phyloP scores from a whole-genome alignment of 2,329 filamentous ascomycete species.

The Penicillium sp. region DNA sequence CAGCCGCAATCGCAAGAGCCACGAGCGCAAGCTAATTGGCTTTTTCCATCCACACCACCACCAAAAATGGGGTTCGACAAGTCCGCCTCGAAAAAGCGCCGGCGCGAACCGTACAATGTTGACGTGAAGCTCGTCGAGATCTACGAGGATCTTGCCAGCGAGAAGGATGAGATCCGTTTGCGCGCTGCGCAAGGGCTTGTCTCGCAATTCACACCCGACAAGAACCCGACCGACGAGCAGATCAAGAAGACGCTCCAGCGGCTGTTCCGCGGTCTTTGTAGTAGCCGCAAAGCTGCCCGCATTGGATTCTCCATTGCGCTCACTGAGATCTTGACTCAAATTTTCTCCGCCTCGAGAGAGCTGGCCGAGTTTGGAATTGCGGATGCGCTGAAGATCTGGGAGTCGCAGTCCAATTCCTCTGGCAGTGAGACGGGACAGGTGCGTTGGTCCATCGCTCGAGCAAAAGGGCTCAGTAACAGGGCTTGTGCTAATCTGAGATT shows the following conservation, averaged over 20 bases:
- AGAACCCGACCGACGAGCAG: slow-evolving; percentile 43
- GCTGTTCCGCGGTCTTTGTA: slow-evolving; percentile 85
- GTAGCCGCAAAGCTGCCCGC: slow-evolving; percentile 83
- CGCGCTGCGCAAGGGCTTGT: slow-evolving; percentile 48
- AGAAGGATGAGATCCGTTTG: slow-evolving; percentile 49
- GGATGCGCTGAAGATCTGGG: slow-evolving; percentile 53
- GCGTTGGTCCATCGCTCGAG: slow-evolving; percentile 17
- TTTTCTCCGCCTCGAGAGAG: slow-evolving; percentile 54
- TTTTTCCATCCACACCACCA: neutral
- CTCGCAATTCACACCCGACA: slow-evolving; percentile 46
- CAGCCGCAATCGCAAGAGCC: slow-evolving; percentile 5
- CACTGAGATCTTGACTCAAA: slow-evolving; percentile 73
- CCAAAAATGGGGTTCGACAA: slow-evolving; percentile 31
- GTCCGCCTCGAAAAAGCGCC: slow-evolving; percentile 39
- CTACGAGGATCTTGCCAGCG: slow-evolving; percentile 51
- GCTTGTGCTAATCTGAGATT: slow-evolving; percentile 50
- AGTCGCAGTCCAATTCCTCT: slow-evolving; percentile 54
- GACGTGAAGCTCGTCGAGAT: slow-evolving; percentile 51
- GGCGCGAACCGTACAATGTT: slow-evolving; percentile 44
- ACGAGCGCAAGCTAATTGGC: slow-evolving; percentile 3
- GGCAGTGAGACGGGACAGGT: slow-evolving; percentile 58
- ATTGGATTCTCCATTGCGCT: slow-evolving; percentile 88
- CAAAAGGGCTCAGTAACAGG: neutral
- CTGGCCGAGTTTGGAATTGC: slow-evolving; percentile 40
- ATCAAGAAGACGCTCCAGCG: slow-evolving; percentile 54